Base-by-base conservation (phyloP, 2,329 filamentous ascomycete genomes). In the Sarocladium oryzae region DNA sequence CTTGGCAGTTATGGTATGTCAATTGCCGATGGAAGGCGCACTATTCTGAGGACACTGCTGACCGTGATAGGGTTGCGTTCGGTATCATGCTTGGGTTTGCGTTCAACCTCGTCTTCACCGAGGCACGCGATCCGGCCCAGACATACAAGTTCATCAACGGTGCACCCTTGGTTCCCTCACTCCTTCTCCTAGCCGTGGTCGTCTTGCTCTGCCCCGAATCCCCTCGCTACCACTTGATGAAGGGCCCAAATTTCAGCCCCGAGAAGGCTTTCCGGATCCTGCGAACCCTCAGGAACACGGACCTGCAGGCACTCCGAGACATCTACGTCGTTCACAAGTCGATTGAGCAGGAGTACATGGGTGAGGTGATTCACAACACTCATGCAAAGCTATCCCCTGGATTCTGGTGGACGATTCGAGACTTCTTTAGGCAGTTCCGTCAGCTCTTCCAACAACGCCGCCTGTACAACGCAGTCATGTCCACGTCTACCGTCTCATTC, bases 1-100 rank as follows among this genome's bases (percentile, higher is more conserved):
- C 69, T 4, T 76, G 73, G 72, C 73, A 76, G 36, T 58, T 75
- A 2, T 73, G 70, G 69, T 48, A 48, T 4, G 24, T 20, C 43
- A 7, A 40, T 4, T 15, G 8, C 26, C 5, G n/a, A n/a, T n/a
- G n/a, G n/a, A n/a, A 40, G 20, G 4, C 16, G 4, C 33, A 5
- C 5, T 36, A 18, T 6, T 16, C 15, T 7, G 30, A 38, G 24
- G 15, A 20, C 43, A 2, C 18, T 15, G 11, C 26, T 23, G 8
- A 16, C 8, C 8, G 26, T 7, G 15, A 32, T 58, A 63, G 59
- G 43, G 68, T 70, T 18, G 64, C 65, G 3, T 64, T 61, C 30
- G 68, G 68, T 3, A 67, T 70, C 35, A 64, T 68, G 59, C 53
- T 67, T 6, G 64, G 66, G 9, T 68, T 61, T 7, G 53, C 55